phyloP scores from a whole-genome alignment of 2,329 filamentous ascomycete species.

The Phaeosphaeriaceae sp. region DNA sequence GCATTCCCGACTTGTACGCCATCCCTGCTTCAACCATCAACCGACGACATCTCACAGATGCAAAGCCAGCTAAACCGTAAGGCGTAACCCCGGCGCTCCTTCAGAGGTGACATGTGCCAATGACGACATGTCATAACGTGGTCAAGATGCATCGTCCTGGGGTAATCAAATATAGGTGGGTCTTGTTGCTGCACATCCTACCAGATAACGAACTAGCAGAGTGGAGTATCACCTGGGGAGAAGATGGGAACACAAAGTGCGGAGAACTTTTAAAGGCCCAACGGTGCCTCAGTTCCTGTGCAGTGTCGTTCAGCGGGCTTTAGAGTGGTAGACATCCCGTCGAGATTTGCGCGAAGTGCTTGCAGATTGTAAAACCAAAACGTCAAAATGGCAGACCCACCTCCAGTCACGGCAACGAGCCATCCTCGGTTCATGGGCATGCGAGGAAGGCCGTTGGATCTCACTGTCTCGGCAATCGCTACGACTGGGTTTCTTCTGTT shows the following conservation, averaged over 20 bases:
- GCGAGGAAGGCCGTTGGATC: slow-evolving; percentile 30
- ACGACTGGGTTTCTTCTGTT: slow-evolving; percentile 43
- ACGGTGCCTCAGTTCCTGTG: neutral
- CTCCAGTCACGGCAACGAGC: slow-evolving; percentile 6
- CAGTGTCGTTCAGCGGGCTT: neutral
- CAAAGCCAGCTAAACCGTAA: neutral
- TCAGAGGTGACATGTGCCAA: slow-evolving; percentile 5
- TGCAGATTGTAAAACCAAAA: neutral
- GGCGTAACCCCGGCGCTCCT: slow-evolving; percentile 1
- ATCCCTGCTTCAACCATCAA: slow-evolving; percentile 2
- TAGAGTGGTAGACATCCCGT: neutral
- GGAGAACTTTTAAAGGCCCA: slow-evolving; percentile 2
- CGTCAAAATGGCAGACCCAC: slow-evolving; percentile 17
- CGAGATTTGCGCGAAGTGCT: neutral
- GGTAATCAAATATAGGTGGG: neutral
- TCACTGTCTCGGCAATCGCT: slow-evolving; percentile 38
- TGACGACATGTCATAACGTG: neutral
- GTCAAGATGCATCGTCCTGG: neutral
- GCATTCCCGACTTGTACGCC: slow-evolving; percentile 2
- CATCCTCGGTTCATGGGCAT: slow-evolving; percentile 41
- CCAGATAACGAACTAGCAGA: slow-evolving; percentile 2
- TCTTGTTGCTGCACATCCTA: slow-evolving; percentile 3
- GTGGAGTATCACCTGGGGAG: slow-evolving; percentile 6
- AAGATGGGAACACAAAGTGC: neutral
- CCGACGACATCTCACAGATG: slow-evolving; percentile 1